Conservation (phyloP, 176 grass and related monocot genomes). For the Puccinellia tenuiflora region DNA sequence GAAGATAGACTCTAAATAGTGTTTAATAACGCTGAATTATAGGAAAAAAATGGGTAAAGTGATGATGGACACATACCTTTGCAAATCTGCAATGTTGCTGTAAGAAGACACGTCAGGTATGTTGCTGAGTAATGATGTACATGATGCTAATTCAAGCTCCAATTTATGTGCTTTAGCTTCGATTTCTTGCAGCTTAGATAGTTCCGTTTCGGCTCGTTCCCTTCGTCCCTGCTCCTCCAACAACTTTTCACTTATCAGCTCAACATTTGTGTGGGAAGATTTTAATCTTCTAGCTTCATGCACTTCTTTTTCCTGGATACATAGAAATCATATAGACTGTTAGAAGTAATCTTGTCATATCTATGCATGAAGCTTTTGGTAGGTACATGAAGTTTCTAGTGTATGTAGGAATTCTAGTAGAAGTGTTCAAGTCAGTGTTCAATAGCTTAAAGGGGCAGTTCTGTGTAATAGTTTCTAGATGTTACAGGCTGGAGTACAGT, state of each 20-base stretch:
- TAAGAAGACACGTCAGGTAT: conserved; percentile 82
- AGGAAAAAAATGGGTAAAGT: neutral
- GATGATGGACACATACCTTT: conserved; percentile 45
- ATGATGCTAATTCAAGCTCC: conserved; percentile 78
- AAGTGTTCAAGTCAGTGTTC: too few relatives aligned
- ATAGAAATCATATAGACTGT: conserved; percentile 23
- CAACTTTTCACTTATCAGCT: conserved; percentile 90
- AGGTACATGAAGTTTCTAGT: too few relatives aligned
- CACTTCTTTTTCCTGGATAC: conserved; percentile 76
- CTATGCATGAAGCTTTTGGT: too few relatives aligned
- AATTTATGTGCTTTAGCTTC: conserved; percentile 65
- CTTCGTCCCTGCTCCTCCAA: conserved; percentile 71
- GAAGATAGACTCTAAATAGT: neutral
- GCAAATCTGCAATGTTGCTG: conserved; percentile 67
- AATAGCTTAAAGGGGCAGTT: too few relatives aligned
- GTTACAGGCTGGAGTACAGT: too few relatives aligned
- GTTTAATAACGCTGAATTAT: neutral
- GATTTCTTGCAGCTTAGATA: conserved; percentile 69
- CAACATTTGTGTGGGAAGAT: conserved; percentile 73
- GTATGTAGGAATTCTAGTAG: too few relatives aligned
- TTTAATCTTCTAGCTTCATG: conserved; percentile 80
- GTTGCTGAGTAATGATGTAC: conserved; percentile 64
- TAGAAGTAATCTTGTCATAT: too few relatives aligned
- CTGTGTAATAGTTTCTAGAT: too few relatives aligned
- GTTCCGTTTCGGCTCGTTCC: conserved; percentile 66